Base-by-base conservation (phyloP, 1,139 yeast species). In the Candida frijolesensis region DNA sequence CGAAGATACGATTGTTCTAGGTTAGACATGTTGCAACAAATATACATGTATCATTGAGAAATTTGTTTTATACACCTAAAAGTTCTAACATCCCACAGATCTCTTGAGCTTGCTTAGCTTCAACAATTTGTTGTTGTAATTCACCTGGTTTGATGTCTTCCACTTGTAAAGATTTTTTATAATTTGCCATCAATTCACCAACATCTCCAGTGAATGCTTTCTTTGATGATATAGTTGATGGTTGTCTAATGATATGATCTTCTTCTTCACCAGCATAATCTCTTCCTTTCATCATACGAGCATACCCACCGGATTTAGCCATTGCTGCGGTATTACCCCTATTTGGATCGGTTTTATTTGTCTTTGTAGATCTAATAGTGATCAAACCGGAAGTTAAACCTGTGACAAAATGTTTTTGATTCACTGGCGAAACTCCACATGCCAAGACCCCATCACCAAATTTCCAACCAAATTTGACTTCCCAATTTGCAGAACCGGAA, bases 401-500 rank as follows among this genome's bases (percentile, higher is more conserved):
- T n/a, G 96, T 89, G 35, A 89, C 97, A 57, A 94, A 80, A 72
- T 94, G 98, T 70, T 88, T 88, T 60, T 85, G 85, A 53, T 70
- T 68, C 27, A 63, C 62, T 18, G 98, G 98, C 9, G 97, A 89
- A 10, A 92, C 87, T 8, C 92, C 98, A 65, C 96, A 85, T 60
- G 91, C 79, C 58, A 94, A 75, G 0, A 94, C 97, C 41, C 96
- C 96, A 54, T 73, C 67, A 39, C 97, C 96, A 63, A 88, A 92
- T 68, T 92, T 94, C 98, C 98, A 94, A 42, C 98, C 98, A 67
- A 91, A 94, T 65, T 87, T 89, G 56, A 92, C 97, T 54, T 87
- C 88, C 92, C 96, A 94, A 54, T 81, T 74, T 45, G 87, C 74
- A 25, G 86, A 78, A 35, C 83, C 72, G 34, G 89, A 83, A 68